Conservation (phyloP, 352 stramenopile species). For the Vaucheria bursata region DNA sequence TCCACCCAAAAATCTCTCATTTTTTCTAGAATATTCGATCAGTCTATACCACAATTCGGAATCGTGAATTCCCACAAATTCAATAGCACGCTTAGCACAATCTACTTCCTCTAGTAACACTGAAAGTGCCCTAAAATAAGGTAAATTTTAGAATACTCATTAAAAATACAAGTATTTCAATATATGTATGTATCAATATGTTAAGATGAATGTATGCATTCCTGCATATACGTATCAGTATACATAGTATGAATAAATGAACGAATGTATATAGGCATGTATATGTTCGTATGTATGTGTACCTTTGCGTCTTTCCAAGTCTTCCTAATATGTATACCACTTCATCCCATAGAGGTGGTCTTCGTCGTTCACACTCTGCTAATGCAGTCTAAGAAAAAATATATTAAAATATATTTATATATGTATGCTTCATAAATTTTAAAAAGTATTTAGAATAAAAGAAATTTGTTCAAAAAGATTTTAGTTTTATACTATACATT, state of each 20-base stretch:
- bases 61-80: constrained; percentile 48
- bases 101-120: constrained; percentile 42
- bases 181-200: too few relatives aligned
- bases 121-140: constrained; percentile 6
- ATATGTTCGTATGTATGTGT: background rate
- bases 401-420: background rate
- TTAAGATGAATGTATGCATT: background rate
- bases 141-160: background rate
- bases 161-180: too few relatives aligned
- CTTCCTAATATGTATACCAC: constrained; percentile 52
- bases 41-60: constrained; percentile 47
- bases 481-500: too few relatives aligned
- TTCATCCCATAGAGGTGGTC: constrained; percentile 51
- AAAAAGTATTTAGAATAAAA: too few relatives aligned
- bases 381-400: constrained; percentile 38
- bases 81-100: constrained; percentile 46
- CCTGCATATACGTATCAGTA: background rate
- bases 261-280: background rate
- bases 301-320: constrained; percentile 46
- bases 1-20: constrained; percentile 42
- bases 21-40: constrained; percentile 45
- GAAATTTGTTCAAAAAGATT: too few relatives aligned
- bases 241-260: background rate
- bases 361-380: constrained; percentile 45
- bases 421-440: too few relatives aligned